A percentile compares a stretch with the other conserved stretches of the same genome.
Evolutionary conservation across 495 filamentous ascomycete genomes (phyloP).

Genomic region (Patellaria atrata): DNA sequence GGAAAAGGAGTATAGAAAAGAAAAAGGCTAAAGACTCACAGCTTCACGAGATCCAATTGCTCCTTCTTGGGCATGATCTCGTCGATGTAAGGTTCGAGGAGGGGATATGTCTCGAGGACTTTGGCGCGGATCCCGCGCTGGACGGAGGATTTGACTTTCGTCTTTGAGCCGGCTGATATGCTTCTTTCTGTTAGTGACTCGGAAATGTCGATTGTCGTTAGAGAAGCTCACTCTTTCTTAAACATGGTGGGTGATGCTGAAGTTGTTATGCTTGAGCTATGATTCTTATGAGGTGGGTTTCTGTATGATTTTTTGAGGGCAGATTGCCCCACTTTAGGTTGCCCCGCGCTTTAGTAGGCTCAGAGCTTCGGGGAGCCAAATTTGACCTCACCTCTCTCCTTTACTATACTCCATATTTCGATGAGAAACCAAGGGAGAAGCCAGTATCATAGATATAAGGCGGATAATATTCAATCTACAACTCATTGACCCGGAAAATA

Average conservation of each 20-base stretch:
- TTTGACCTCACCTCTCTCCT: too few relatives aligned
- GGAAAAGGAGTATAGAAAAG: constrained; percentile 3
- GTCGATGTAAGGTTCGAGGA: constrained; percentile 78
- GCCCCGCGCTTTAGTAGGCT: too few relatives aligned
- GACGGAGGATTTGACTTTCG: constrained; percentile 94
- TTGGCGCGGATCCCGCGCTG: constrained; percentile 74
- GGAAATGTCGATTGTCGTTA: background rate
- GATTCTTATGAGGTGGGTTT: too few relatives aligned
- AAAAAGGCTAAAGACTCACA: constrained; percentile 30
- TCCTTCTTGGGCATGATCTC: constrained; percentile 91
- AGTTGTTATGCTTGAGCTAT: too few relatives aligned
- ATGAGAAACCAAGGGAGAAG: too few relatives aligned
- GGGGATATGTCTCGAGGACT: constrained; percentile 69
- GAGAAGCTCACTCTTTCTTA: constrained; percentile 63
- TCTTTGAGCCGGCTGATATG: constrained; percentile 63
- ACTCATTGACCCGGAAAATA: too few relatives aligned
- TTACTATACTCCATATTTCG: too few relatives aligned
- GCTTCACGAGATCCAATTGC: constrained; percentile 81
- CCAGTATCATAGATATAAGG: too few relatives aligned
- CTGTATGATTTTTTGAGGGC: too few relatives aligned
- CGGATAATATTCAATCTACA: too few relatives aligned
- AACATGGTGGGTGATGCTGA: constrained; percentile 79
- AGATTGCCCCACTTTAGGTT: too few relatives aligned
- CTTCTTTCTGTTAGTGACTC: constrained; percentile 28
- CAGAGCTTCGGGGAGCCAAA: too few relatives aligned